phyloP scores from a whole-genome alignment of 169 alveolate genomes.

The Cryptosporidium viatorum region DNA sequence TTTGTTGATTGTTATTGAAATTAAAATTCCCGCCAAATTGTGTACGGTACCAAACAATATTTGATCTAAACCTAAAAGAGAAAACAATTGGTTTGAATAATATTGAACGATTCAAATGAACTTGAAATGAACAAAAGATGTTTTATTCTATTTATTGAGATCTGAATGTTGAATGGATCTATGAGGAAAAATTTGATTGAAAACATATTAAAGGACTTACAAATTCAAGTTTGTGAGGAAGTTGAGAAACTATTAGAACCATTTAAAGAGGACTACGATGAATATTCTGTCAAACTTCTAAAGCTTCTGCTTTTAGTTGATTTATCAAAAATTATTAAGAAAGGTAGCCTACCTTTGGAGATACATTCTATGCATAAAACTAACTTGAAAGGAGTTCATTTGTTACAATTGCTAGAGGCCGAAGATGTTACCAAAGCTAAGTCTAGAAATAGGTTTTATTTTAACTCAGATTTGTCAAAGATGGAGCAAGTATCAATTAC shows the following conservation, averaged over 20 bases:
- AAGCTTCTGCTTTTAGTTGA: slow-evolving; percentile 23
- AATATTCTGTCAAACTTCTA: slow-evolving; percentile 9
- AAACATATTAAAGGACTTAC: slow-evolving; percentile 3
- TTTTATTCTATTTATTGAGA: not conserved
- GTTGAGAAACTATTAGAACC: not conserved
- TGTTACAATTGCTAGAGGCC: slow-evolving; percentile 58
- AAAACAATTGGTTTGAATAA: not conserved
- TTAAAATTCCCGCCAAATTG: not conserved
- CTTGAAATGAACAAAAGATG: not conserved
- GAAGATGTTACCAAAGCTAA: slow-evolving; percentile 37
- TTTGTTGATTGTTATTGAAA: not conserved
- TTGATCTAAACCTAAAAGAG: not conserved
- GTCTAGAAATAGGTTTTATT: slow-evolving; percentile 30
- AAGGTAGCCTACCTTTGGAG: slow-evolving; percentile 55
- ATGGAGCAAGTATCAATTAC: not conserved
- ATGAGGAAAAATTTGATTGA: not conserved
- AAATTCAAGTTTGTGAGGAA: slow-evolving; percentile 24
- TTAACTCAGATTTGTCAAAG: not conserved
- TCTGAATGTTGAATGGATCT: not conserved
- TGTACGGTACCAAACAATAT: not conserved
- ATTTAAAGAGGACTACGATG: not conserved
- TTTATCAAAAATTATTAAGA: slow-evolving; percentile 24
- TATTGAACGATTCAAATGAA: not conserved
- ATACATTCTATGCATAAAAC: slow-evolving; percentile 23
- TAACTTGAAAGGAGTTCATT: slow-evolving; percentile 43